Base-by-base conservation (phyloP, 208 protist genomes). In the Crithidia fasciculata region DNA sequence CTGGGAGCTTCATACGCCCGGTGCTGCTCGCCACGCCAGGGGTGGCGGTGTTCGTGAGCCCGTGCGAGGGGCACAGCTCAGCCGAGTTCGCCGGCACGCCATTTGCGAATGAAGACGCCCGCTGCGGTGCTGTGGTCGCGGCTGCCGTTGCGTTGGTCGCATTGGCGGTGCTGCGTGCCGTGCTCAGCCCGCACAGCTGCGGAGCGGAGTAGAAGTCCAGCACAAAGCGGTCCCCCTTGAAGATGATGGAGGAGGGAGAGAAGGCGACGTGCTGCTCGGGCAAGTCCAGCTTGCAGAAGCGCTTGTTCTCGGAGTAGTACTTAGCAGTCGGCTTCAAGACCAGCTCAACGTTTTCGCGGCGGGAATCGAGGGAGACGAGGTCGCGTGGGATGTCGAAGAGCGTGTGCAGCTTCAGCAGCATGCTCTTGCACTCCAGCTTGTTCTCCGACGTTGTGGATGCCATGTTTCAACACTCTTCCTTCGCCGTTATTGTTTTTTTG, bases 341-440 rank as follows among this genome's bases (percentile, higher is more conserved):
- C 39, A 94, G 50, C 41, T 92, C 85, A 13, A 89, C 60, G 16
- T 72, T 65, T 53, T 83, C 84, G 10, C 72, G 62, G 1, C 50
- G 74, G 10, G 82, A 70, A 49, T 90, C 69, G 2, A 89, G 58
- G n/a, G 84, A 79, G 65, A 76, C 69, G 74, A 94, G 78, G 13
- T 74, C 80, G 12, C 69, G 72, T n/a, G 89, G 89, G 53, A 94
- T 84, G 59, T 89, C 78, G 40, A 89, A 88, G 18, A 94, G 53
- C 4, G 71, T 61, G 69, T 93, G 84, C 28, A 93, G 57, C 36
- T 69, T 85, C 15, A 93, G 69, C 37, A 83, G 28, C 62, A 85
- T 70, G 56, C 78, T 78, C 52, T 72, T 78, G 54, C 72, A 78
- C 72, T 78, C 64, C 49, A 78, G 57, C 58, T 78, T 72, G 49